Evolutionary conservation across 2,329 filamentous ascomycete species (phyloP).

Genomic region (Fusarium metavorans): DNA sequence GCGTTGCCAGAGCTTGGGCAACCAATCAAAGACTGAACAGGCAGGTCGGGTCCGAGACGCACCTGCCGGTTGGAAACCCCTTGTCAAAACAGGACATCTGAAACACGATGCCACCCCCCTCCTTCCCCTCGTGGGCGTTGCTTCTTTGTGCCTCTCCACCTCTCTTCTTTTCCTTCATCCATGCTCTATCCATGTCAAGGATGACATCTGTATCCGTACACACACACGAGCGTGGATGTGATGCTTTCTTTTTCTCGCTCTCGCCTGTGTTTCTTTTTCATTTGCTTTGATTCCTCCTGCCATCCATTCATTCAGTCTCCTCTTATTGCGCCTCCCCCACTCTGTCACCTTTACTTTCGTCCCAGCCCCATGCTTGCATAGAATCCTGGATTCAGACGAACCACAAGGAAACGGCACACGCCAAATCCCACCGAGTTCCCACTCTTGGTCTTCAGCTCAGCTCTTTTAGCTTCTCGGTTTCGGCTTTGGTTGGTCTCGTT

Average conservation of each 20-base stretch:
- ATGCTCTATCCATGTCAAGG: not conserved
- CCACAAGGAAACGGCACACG: constrained; percentile 6
- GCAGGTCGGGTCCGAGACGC: constrained; percentile 26
- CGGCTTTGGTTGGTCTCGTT: constrained; percentile 4
- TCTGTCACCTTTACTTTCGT: constrained; percentile 13
- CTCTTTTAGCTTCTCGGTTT: constrained; percentile 11
- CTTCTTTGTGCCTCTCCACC: not conserved
- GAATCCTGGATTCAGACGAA: constrained; percentile 9
- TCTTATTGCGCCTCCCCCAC: constrained; percentile 10
- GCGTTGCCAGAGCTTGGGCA: constrained; percentile 1
- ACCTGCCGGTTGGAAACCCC: constrained; percentile 34
- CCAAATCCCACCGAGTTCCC: constrained; percentile 9
- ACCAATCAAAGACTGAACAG: constrained; percentile 20
- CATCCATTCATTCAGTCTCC: not conserved
- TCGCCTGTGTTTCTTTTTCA: not conserved
- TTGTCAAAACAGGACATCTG: constrained; percentile 34
- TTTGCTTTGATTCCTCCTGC: not conserved
- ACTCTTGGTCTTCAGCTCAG: constrained; percentile 1
- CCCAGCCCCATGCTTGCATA: constrained; percentile 8
- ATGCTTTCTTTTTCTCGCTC: constrained; percentile 13
- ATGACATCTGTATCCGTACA: not conserved
- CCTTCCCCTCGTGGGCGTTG: constrained; percentile 23
- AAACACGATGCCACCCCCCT: constrained; percentile 23
- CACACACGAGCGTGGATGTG: not conserved
- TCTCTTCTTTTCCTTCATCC: not conserved